These are phyloP conservation scores for Aureobasidium pullulans DNA, from an alignment of 2,329 filamentous ascomycete species.

Conservation along the genomic window DNA sequence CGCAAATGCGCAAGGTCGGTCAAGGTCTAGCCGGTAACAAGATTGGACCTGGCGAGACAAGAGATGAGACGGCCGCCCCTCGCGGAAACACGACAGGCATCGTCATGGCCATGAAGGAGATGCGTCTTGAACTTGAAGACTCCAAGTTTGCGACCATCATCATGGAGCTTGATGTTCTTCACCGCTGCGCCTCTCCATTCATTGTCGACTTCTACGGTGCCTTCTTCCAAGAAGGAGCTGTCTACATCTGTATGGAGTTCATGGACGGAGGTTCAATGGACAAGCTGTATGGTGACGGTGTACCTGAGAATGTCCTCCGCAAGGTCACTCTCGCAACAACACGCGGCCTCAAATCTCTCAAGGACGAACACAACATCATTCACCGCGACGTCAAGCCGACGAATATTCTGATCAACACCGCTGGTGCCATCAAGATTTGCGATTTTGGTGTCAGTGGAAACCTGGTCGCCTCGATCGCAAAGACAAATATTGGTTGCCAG, in stretches of 20 bases:
- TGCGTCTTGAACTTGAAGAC: conserved; percentile 89
- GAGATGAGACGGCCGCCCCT: conserved; percentile 19
- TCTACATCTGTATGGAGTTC: conserved; percentile 98
- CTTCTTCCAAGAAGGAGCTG: conserved; percentile 97
- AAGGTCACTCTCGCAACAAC: conserved; percentile 89
- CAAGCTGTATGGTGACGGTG: conserved; percentile 84
- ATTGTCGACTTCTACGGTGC: conserved; percentile 99
- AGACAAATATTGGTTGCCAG: conserved; percentile 97
- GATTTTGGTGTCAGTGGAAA: conserved; percentile 98
- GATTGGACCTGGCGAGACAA: conserved; percentile 34
- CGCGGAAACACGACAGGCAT: conserved; percentile 55
- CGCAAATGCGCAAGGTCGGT: conserved; percentile 53
- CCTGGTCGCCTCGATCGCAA: conserved; percentile 91
- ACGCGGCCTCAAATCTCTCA: conserved; percentile 84
- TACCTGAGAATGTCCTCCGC: conserved; percentile 78
- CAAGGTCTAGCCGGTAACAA: conserved; percentile 55
- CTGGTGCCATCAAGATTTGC: conserved; percentile 93
- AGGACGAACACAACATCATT: conserved; percentile 98
- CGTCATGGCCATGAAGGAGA: conserved; percentile 99
- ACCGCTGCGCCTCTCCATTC: conserved; percentile 89
- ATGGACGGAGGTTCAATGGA: conserved; percentile 99
- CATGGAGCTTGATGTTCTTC: conserved; percentile 93
- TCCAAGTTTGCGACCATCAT: conserved; percentile 95
- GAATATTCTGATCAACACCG: conserved; percentile 89
- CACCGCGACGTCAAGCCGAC: conserved; percentile 98